These are phyloP conservation scores for Teratosphaeria epicoccoides DNA, from an alignment of 2,329 filamentous ascomycete genomes.

Conservation along the genomic window DNA sequence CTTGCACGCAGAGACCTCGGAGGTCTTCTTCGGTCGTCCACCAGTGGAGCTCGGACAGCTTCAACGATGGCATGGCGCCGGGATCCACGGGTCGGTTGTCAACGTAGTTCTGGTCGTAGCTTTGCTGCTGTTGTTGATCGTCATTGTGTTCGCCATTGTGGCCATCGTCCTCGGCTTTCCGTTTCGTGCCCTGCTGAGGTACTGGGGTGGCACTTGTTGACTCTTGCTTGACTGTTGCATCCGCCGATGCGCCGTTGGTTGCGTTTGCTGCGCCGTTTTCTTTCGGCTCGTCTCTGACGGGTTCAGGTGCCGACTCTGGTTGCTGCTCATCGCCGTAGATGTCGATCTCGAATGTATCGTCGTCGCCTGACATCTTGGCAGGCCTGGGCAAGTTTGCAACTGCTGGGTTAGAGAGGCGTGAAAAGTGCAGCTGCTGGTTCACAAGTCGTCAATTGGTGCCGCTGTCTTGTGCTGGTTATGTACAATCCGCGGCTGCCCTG, in stretches of 20 bases:
- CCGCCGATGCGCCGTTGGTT: background rate
- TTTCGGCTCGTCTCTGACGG: background rate
- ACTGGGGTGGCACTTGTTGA: background rate
- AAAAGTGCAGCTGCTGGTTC: background rate
- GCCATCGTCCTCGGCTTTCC: constrained; percentile 43
- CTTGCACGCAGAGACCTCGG: constrained; percentile 61
- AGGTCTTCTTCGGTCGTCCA: constrained; percentile 96
- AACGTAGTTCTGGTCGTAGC: background rate
- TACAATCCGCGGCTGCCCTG: background rate
- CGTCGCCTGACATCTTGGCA: constrained; percentile 41
- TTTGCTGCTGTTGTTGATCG: constrained; percentile 2
- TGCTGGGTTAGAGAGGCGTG: background rate
- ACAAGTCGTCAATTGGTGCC: background rate
- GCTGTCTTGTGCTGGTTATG: background rate
- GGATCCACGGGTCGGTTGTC: constrained; percentile 41
- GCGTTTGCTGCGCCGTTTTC: background rate
- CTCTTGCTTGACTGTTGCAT: constrained; percentile 1
- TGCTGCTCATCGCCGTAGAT: constrained; percentile 51
- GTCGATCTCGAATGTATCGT: constrained; percentile 62
- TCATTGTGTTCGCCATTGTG: constrained; percentile 2
- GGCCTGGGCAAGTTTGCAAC: background rate
- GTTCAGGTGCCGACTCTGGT: constrained; percentile 5
- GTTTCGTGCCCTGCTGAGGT: constrained; percentile 43
- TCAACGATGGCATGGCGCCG: constrained; percentile 58
- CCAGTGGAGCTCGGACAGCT: constrained; percentile 88